A percentile compares a stretch with the other conserved stretches of the same genome.
phyloP scores from a whole-genome alignment of 768 basidiomycete species.

The Pleurotus eryngii region DNA sequence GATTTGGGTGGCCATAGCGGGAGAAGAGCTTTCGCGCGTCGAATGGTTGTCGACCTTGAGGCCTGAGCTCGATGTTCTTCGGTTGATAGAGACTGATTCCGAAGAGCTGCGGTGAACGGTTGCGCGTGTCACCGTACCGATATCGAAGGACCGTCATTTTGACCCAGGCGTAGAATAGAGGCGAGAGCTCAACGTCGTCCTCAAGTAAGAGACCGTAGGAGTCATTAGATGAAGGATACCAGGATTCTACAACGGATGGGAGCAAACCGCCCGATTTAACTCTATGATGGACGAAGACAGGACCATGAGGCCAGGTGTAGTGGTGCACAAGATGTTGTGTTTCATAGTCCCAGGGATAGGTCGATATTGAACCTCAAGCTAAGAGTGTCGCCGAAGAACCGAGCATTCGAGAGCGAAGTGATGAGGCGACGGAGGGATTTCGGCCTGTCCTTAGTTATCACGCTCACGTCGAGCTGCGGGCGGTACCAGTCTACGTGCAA shows the following conservation, averaged over 20 bases:
- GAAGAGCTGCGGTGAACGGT: slow-evolving; percentile 51
- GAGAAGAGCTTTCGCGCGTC: slow-evolving; percentile 60
- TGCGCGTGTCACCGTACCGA: slow-evolving; percentile 52
- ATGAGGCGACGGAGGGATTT: slow-evolving; percentile 67
- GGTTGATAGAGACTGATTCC: slow-evolving; percentile 88
- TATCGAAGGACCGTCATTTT: slow-evolving; percentile 81
- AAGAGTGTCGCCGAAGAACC: slow-evolving; percentile 70
- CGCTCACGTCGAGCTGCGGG: slow-evolving; percentile 63
- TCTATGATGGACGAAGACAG: slow-evolving; percentile 62
- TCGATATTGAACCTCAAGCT: slow-evolving; percentile 71
- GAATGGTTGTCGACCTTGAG: slow-evolving; percentile 65
- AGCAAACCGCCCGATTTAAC: slow-evolving; percentile 78
- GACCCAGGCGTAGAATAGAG: slow-evolving; percentile 81
- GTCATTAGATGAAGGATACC: slow-evolving; percentile 75
- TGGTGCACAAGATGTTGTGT: slow-evolving; percentile 52
- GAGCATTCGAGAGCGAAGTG: slow-evolving; percentile 50
- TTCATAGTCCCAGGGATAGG: slow-evolving; percentile 63
- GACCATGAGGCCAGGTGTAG: slow-evolving; percentile 60
- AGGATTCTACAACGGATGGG: slow-evolving; percentile 83
- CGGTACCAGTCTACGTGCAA: slow-evolving; percentile 63
- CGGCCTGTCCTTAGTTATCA: slow-evolving; percentile 79
- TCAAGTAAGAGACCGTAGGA: slow-evolving; percentile 80
- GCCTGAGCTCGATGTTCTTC: slow-evolving; percentile 72
- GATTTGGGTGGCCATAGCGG: slow-evolving; percentile 30
- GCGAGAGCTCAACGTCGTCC: slow-evolving; percentile 84